Base-by-base conservation (phyloP, 2,329 filamentous ascomycete species). In the Xylaria sp. region DNA sequence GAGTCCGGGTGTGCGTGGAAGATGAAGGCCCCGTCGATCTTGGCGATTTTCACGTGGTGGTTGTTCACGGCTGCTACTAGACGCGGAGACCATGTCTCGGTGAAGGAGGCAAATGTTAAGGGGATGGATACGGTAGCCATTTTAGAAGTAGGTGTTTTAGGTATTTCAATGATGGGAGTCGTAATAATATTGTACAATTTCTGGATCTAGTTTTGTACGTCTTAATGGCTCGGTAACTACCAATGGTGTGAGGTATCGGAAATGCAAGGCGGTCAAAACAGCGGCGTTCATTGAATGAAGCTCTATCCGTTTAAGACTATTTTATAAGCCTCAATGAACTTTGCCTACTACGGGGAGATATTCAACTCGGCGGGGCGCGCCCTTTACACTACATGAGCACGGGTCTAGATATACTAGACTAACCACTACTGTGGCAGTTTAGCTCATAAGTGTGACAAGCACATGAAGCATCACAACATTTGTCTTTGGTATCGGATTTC, bases 1-100 rank as follows among this genome's bases (percentile, higher is more conserved):
- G 65, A 65, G 42, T 58, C 49, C 3, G 61, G 42, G 33, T 57
- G 65, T 5, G 55, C 45, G 56, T 65, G 61, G 45, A 65, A 67
- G 33, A 65, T 49, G 17, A 67, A 65, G 1, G 9, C 29, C 2
- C 61, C 56, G 15, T 65, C 56, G 17, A 65, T 7, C 44, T 61
- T 56, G 50, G 61, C 61, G 27, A 65, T 57, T 29, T 65, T 67
- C 27, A 64, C 51, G 11, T 64, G 65, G 36, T 65, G 61, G 27
- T 64, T 50, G 27, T 67, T 65, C 44, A 61, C 61, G 42, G 55
- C 61, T 29, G 61, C 65, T 29, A 67, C 36, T 0, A 61, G 51
- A 51, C 56, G 65, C 15, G 61, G 50, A 13, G 56, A 64, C 55
- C 65, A 67, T 7, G 56, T 59, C 56, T 67, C 65, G 25, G 47